A percentile compares a stretch with the other conserved stretches of the same genome.
Evolutionary conservation across 805 yeast genomes (phyloP).

Genomic region (Monosporozyma yasuniensis): DNA sequence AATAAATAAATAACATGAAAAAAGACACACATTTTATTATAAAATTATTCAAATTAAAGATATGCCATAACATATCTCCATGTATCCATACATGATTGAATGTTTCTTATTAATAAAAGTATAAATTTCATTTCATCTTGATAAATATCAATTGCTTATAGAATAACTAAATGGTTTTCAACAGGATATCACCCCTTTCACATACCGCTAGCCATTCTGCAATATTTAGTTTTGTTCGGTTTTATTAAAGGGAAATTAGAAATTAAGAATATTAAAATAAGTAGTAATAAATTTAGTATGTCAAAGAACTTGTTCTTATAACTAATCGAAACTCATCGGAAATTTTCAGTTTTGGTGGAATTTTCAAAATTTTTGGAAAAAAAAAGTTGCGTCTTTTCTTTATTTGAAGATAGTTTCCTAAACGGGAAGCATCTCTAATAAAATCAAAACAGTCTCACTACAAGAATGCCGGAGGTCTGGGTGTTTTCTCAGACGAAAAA

Average conservation of each 20-base stretch:
- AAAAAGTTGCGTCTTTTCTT: not conserved
- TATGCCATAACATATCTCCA: not conserved
- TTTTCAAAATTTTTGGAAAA: not conserved
- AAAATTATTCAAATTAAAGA: not conserved
- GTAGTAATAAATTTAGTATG: too few species aligned
- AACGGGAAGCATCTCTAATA: too few species aligned
- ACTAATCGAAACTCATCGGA: not conserved
- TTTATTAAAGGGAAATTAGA: not conserved
- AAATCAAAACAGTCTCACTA: not conserved
- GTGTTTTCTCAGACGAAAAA: too few species aligned
- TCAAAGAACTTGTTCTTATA: too few species aligned
- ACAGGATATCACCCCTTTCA: conserved; percentile 34
- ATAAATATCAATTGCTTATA: conserved; percentile 6
- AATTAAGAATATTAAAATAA: not conserved
- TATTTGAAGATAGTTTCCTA: not conserved
- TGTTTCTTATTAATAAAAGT: not conserved
- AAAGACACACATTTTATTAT: too few species aligned
- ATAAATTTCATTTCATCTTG: not conserved
- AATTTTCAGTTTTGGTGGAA: not conserved
- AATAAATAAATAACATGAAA: not conserved
- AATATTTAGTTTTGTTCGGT: conserved; percentile 6
- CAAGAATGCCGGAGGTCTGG: not conserved
- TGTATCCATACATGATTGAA: conserved; percentile 1
- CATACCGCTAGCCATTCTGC: conserved; percentile 35
- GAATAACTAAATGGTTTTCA: conserved; percentile 32